These are phyloP conservation scores for Vanderwaltozyma yarrowii DNA, from an alignment of 805 yeast species.

Conservation along the genomic window DNA sequence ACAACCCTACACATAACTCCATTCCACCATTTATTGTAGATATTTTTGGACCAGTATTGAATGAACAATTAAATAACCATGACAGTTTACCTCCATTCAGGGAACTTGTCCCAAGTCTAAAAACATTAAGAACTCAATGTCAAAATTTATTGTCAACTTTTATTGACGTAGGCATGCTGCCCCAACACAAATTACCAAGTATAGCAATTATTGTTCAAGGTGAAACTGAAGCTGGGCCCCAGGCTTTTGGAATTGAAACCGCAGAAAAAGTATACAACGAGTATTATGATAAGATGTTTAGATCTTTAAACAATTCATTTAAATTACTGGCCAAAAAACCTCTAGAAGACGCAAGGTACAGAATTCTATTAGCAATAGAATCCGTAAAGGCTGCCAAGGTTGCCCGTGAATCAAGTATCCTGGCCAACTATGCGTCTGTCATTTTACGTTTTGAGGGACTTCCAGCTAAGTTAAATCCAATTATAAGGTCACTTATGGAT, in stretches of 20 bases:
- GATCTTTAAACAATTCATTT: conserved; percentile 52
- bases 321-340: conserved; percentile 63
- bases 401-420: conserved; percentile 47
- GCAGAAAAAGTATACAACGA: conserved; percentile 64
- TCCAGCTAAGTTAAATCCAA: conserved; percentile 84
- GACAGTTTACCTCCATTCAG: conserved; percentile 43
- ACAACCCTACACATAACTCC: conserved; percentile 7
- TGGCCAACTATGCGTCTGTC: conserved; percentile 73
- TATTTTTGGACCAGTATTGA: conserved; percentile 29
- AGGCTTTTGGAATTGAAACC: conserved; percentile 71
- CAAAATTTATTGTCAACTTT: conserved; percentile 72
- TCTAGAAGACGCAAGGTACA: conserved; percentile 65
- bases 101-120: conserved; percentile 78
- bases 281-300: conserved; percentile 55
- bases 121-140: conserved; percentile 80
- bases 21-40: conserved; percentile 25
- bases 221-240: conserved; percentile 87
- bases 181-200: conserved; percentile 64
- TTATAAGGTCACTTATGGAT: conserved; percentile 86
- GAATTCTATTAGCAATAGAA: conserved; percentile 54
- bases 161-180: conserved; percentile 62
- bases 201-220: conserved; percentile 89
- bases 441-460: conserved; percentile 47
- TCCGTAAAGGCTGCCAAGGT: conserved; percentile 50
- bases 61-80: conserved; percentile 27